These are phyloP conservation scores for Trichoderma citrinoviride DNA, from an alignment of 2,329 filamentous ascomycete species.

Conservation along the genomic window DNA sequence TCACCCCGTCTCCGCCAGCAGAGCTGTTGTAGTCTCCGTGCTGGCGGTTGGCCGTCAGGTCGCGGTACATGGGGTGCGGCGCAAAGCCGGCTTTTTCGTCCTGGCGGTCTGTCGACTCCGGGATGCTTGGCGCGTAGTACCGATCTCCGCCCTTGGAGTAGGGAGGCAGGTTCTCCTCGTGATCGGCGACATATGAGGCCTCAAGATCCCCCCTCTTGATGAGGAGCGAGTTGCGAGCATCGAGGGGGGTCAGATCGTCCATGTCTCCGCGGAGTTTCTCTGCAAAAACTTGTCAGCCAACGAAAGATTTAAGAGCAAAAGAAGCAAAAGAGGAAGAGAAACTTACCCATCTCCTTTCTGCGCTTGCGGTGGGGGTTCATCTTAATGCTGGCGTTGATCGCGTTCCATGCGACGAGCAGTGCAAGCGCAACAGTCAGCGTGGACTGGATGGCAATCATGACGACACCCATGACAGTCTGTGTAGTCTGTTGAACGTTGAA, in stretches of 20 bases:
- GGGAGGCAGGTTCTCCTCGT: conserved; percentile 36
- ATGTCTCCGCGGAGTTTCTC: conserved; percentile 74
- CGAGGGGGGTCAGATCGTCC: conserved; percentile 81
- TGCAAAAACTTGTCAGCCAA: conserved; percentile 40
- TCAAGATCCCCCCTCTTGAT: conserved; percentile 48
- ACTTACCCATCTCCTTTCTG: conserved; percentile 85
- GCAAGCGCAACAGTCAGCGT: conserved; percentile 78
- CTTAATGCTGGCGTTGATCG: conserved; percentile 75
- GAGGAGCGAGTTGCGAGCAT: conserved; percentile 82
- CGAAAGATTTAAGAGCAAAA: not conserved
- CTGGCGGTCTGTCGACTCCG: conserved; percentile 24
- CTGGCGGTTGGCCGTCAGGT: conserved; percentile 3
- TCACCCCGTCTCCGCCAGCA: not conserved
- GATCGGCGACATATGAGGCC: conserved; percentile 39
- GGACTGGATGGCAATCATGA: conserved; percentile 87
- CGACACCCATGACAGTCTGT: conserved; percentile 90
- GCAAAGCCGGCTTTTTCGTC: not conserved
- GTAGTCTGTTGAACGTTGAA: conserved; percentile 87
- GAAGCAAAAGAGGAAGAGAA: not conserved
- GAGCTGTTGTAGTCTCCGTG: conserved; percentile 23
- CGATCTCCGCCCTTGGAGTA: conserved; percentile 37
- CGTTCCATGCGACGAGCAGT: conserved; percentile 85
- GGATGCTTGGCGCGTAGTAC: conserved; percentile 28
- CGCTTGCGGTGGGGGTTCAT: conserved; percentile 87
- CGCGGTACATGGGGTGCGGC: conserved; percentile 2